Base-by-base conservation (phyloP, 2,329 filamentous ascomycete species). In the Scedosporium boydii region DNA sequence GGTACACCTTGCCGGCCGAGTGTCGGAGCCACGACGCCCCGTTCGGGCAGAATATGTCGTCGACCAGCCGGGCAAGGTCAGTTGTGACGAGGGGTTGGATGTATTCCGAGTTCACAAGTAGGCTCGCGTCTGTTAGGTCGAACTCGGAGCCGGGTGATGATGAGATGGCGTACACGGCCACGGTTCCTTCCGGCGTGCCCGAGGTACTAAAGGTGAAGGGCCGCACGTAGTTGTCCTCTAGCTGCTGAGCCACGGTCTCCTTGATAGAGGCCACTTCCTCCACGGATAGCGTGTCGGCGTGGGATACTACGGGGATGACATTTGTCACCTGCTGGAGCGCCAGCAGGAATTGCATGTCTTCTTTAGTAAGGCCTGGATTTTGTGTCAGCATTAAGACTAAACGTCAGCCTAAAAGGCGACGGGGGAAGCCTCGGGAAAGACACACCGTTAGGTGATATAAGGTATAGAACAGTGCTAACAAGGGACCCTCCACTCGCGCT, bases 101-200 rank as follows among this genome's bases (percentile, higher is more conserved):
- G 70, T 97, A 98, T 69, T 95, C 90, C 1, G 93, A 88, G 62
- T 87, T 92, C 93, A 98, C 98, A 18, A 98, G 81, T 0, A 96
- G 79, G 69, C 91, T 96, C 18, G 93, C 93, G 72, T 98, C 93
- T 87, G 98, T 96, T 53, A 82, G 86, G 46, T 96, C 91, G 64
- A 86, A 77, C 68, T 97, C 91, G 23, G 84, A 83, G 26, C 56
- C 23, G 16, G 57, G 58, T 21, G 56, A 26, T 9, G 60, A 63
- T 12, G 93, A 97, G 21, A 96, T 82, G 0, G 90, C 86, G 70
- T 90, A 96, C 2, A 87, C 85, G 63, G 77, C 44, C n/a, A 55
- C 55, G 6, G 51, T 62, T 14, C 42, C 55, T 14, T 57, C 51
- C 14, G 60, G 42, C 12, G 38, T 23, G 16, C 57, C 46, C 9